A percentile compares a stretch with the other conserved stretches of the same genome.
phyloP scores from a whole-genome alignment of 148 eudicot species.

The Dysphania ambrosioides region DNA sequence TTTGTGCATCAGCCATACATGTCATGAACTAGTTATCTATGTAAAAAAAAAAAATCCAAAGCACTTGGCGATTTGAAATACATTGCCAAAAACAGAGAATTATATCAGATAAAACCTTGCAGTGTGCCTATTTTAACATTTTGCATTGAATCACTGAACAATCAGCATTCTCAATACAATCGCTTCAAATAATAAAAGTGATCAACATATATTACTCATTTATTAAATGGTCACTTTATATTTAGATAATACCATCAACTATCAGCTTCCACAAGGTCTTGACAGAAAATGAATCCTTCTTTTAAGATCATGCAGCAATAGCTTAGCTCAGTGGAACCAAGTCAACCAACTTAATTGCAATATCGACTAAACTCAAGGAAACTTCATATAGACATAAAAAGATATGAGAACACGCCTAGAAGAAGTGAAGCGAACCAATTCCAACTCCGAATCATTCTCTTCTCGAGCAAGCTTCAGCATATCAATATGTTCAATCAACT shows the following conservation, averaged over 20 bases:
- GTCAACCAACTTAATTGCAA: neutral
- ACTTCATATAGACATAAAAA: slow-evolving; percentile 25
- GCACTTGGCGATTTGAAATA: neutral
- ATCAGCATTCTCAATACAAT: neutral
- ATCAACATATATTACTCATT: neutral
- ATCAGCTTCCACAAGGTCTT: slow-evolving; percentile 14
- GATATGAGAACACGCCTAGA: slow-evolving; percentile 64
- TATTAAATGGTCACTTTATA: neutral
- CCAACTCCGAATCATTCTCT: slow-evolving; percentile 87
- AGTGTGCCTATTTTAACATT: neutral
- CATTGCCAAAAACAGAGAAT: neutral
- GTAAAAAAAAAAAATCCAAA: neutral
- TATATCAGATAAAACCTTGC: neutral
- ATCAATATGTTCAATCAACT: slow-evolving; percentile 84
- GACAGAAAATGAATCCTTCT: neutral
- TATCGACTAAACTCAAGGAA: neutral
- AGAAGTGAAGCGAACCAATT: slow-evolving; percentile 84
- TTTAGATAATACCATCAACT: neutral
- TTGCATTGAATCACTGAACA: neutral
- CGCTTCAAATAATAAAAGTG: neutral
- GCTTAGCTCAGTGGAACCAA: neutral
- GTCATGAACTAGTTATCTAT: neutral
- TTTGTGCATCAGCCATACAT: neutral
- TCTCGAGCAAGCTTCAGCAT: slow-evolving; percentile 97
- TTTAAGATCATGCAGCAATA: neutral